phyloP scores from a whole-genome alignment of 2,329 filamentous ascomycete species.

The Pezicula neosporulosa region DNA sequence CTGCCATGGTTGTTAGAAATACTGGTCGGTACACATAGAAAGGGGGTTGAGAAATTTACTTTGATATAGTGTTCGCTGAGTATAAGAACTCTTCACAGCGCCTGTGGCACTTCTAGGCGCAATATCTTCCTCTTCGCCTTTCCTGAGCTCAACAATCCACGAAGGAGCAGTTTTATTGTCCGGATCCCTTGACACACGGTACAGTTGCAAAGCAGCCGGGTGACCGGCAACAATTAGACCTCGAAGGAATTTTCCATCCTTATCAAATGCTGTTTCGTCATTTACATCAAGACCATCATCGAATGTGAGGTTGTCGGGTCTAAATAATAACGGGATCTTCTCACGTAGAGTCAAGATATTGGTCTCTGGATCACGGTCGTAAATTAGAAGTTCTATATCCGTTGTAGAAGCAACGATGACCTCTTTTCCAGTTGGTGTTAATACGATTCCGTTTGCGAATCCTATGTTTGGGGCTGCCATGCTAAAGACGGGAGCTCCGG shows the following conservation, averaged over 20 bases:
- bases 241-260: background rate
- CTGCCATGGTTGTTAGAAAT: background rate
- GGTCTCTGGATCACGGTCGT: background rate
- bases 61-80: background rate
- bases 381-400: background rate
- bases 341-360: background rate
- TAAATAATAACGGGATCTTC: background rate
- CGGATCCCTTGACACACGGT: background rate
- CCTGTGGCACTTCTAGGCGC: background rate
- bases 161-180: background rate
- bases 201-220: background rate
- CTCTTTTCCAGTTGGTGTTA: background rate
- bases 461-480: background rate
- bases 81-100: background rate
- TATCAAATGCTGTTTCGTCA: background rate
- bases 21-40: too few species aligned
- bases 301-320: background rate
- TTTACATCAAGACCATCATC: background rate
- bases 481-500: background rate
- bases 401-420: background rate
- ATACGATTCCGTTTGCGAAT: background rate
- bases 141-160: background rate
- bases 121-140: background rate
- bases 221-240: background rate
- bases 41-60: background rate